Evolutionary conservation across 2,329 filamentous ascomycete genomes (phyloP).

Genomic region (Fusarium brevicatenulatum): DNA sequence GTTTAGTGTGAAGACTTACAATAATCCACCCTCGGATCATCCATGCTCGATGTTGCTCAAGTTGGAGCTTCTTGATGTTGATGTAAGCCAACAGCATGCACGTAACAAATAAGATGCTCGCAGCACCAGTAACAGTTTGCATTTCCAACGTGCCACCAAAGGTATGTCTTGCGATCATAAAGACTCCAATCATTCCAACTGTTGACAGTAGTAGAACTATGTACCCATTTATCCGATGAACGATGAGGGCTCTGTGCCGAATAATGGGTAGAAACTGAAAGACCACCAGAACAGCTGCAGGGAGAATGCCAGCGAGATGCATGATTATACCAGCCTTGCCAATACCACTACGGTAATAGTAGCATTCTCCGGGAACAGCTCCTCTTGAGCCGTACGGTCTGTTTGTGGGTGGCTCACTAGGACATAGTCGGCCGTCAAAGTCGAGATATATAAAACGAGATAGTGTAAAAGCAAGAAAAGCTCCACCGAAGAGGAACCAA

Average conservation of each 20-base stretch:
- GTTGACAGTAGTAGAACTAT: conserved; percentile 60
- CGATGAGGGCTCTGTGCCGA: conserved; percentile 57
- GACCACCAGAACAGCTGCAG: conserved; percentile 55
- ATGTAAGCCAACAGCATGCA: conserved; percentile 59
- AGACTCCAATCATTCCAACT: conserved; percentile 57
- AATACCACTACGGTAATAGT: conserved; percentile 47
- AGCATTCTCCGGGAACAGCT: conserved; percentile 53
- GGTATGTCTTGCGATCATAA: conserved; percentile 62
- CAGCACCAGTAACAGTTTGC: conserved; percentile 56
- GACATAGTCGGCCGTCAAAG: conserved; percentile 49
- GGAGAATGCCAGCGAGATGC: conserved; percentile 58
- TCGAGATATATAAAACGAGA: conserved; percentile 41
- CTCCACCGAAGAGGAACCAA: conserved; percentile 60
- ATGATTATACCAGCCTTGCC: conserved; percentile 54
- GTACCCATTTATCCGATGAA: conserved; percentile 72
- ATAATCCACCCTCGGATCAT: conserved; percentile 68
- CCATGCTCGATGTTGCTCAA: conserved; percentile 72
- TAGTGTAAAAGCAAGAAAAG: conserved; percentile 39
- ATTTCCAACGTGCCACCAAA: conserved; percentile 65
- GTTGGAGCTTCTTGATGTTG: conserved; percentile 69
- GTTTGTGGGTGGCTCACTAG: not conserved
- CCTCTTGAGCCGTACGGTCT: conserved; percentile 13
- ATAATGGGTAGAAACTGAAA: conserved; percentile 61
- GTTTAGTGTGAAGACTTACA: conserved; percentile 36
- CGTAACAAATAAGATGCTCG: conserved; percentile 57